Evolutionary conservation across 352 stramenopile species (phyloP), one percentile per base, ranked within the genome.

Genomic region (Phytopythium kandeliae): DNA sequence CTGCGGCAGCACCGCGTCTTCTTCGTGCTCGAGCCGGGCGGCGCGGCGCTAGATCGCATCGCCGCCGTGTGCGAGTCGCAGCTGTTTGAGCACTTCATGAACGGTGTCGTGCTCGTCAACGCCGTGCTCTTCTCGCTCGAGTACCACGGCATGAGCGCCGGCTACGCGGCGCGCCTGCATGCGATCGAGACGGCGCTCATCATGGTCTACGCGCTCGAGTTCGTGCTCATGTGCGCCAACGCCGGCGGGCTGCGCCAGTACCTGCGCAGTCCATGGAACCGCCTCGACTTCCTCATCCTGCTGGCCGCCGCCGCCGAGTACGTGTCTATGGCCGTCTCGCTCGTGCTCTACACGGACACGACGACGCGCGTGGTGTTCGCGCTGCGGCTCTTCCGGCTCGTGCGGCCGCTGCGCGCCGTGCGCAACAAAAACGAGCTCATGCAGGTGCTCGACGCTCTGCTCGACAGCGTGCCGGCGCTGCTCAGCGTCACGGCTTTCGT

Each of bases 251-350:
- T 94, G 2, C 51, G 76, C 3, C 64, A 63, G 17, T 94, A 92
- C 49, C 56, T 94, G 33, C 78, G 86, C 56, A 88, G 75, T 41
- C 78, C 80, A 12, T 94, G 83, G 83, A 89, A 94, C 41, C 83
- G 78, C 9, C 56, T 94, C 16, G 78, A 92, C 58, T 87, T 85
- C 16, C 47, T 88, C 15, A 70, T 92, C 6, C 63, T 92, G n/a
- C 63, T 66, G 19, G 74, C 74, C 10, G 78, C 76, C 3, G 74
- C 68, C 16, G 36, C 91, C n/a, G 80, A 92, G 38, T 85, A 83
- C 37, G 54, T 86, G 21, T 76, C 74, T n/a, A 56, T 89, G 43
- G 63, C 58, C 0, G 76, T 57, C 4, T 86, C 78, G 0, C 50
- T 92, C 24, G 61, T 87, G 16, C 52, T 75, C 8, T 86, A 88